Evolutionary conservation across 208 protist genomes (phyloP).

Genomic region (Trypanosomatidae sp.): DNA sequence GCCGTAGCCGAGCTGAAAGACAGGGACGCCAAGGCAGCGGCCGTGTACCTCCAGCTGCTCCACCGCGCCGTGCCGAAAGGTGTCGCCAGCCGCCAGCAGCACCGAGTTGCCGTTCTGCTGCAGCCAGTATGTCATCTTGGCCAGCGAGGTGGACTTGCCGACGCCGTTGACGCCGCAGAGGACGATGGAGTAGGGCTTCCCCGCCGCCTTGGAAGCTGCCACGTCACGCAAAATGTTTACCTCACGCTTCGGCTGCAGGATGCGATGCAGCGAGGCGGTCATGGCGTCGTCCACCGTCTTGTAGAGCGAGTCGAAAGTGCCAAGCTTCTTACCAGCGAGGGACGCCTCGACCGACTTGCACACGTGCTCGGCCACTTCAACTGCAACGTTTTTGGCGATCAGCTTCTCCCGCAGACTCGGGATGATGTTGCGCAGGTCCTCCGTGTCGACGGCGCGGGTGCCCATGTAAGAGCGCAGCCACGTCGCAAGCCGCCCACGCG

Average conservation of each 20-base stretch:
- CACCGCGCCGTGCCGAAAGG: conserved; percentile 99
- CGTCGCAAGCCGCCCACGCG: conserved; percentile 63
- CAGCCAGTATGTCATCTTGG: conserved; percentile 98
- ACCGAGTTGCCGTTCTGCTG: conserved; percentile 91
- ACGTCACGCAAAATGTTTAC: conserved; percentile 97
- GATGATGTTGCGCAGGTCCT: conserved; percentile 93
- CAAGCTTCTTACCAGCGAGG: conserved; percentile 92
- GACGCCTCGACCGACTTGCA: conserved; percentile 92
- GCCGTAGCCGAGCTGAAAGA: conserved; percentile 98
- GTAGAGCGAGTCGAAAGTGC: conserved; percentile 91
- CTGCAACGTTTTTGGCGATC: conserved; percentile 98
- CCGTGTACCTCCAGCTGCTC: conserved; percentile 99
- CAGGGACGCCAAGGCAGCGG: conserved; percentile 86
- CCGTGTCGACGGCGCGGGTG: conserved; percentile 69
- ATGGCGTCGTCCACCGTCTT: conserved; percentile 83
- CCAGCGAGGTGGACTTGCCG: conserved; percentile 98
- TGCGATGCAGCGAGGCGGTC: conserved; percentile 90
- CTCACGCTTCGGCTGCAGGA: conserved; percentile 95
- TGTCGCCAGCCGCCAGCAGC: conserved; percentile 99
- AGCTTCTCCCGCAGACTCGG: conserved; percentile 93
- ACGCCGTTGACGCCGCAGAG: conserved; percentile 99
- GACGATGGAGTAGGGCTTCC: conserved; percentile 96
- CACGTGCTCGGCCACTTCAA: conserved; percentile 96
- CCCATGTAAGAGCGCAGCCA: conserved; percentile 82
- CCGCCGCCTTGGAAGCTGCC: conserved; percentile 47